A percentile compares a stretch with the other conserved stretches of the same genome.
Conservation (phyloP, 2,329 filamentous ascomycete species). For the Venturia oleaginea region DNA sequence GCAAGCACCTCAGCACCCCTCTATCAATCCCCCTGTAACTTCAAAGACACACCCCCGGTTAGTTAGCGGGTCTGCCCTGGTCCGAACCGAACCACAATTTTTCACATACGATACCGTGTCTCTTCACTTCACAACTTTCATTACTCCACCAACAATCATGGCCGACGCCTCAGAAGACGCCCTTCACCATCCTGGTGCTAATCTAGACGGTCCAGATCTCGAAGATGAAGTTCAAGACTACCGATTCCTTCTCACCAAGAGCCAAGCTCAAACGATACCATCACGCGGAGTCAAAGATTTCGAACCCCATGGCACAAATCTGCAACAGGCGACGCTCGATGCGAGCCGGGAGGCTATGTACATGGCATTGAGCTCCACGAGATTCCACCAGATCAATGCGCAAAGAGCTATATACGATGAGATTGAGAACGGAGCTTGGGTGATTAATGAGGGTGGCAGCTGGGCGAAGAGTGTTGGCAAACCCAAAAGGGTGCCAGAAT, state of each 20-base stretch:
- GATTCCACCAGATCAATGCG: constrained; percentile 61
- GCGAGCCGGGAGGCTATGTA: constrained; percentile 82
- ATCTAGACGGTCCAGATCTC: constrained; percentile 47
- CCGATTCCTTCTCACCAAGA: constrained; percentile 48
- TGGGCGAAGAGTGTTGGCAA: constrained; percentile 70
- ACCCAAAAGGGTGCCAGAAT: constrained; percentile 32
- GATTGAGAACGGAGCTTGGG: constrained; percentile 47
- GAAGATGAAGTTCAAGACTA: constrained; percentile 84
- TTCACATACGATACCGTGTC: not conserved
- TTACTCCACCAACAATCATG: constrained; percentile 19
- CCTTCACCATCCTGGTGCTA: constrained; percentile 19
- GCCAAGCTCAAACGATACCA: constrained; percentile 51
- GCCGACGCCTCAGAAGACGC: constrained; percentile 29
- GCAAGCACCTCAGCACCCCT: not conserved
- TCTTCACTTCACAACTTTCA: not conserved
- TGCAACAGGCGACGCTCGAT: constrained; percentile 70
- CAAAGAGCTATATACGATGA: constrained; percentile 67
- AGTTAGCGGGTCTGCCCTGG: not conserved
- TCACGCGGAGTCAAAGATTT: constrained; percentile 97
- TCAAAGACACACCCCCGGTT: not conserved
- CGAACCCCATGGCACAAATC: constrained; percentile 78
- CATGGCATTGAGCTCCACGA: constrained; percentile 68
- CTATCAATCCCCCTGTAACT: not conserved
- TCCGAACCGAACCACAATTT: not conserved
- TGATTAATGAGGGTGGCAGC: constrained; percentile 64